These are phyloP conservation scores for Sugiyamaella japonica DNA, from an alignment of 1,139 yeast species.

Conservation along the genomic window DNA sequence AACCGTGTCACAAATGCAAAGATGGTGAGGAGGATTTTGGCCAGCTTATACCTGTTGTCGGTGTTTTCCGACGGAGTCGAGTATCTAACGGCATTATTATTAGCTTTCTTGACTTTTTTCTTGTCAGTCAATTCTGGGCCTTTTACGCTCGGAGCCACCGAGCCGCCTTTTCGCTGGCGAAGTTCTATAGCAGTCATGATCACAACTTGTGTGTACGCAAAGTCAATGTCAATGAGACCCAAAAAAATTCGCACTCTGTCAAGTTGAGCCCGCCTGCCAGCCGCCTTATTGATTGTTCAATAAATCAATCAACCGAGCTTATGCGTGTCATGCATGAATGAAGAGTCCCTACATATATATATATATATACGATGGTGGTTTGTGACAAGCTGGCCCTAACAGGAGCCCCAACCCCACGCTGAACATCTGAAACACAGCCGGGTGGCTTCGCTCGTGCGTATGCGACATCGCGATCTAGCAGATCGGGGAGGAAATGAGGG, in stretches of 20 bases:
- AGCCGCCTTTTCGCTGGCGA: conserved; percentile 11
- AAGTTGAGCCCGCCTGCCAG: background rate
- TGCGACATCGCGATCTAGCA: too few relatives aligned
- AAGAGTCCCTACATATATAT: conserved; percentile 6
- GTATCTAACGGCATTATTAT: background rate
- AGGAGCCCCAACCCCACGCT: conserved; percentile 6
- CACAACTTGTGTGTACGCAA: background rate
- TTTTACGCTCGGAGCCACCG: background rate
- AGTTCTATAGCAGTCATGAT: conserved; percentile 12
- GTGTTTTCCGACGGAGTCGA: background rate
- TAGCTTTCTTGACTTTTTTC: background rate
- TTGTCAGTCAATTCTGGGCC: conserved; percentile 3
- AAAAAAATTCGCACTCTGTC: too few relatives aligned
- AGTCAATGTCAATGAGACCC: background rate
- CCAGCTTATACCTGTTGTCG: conserved; percentile 17
- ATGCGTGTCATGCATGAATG: conserved; percentile 3
- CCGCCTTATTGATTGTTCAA: background rate
- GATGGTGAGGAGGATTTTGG: conserved; percentile 49
- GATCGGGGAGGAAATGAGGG: too few relatives aligned
- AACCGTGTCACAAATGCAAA: conserved; percentile 74
- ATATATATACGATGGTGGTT: background rate
- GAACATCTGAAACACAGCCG: background rate
- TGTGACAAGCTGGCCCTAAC: conserved; percentile 11
- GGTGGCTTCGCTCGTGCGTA: background rate
- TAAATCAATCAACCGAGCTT: background rate